Evolutionary conservation across 805 yeast species (phyloP), one percentile per base, ranked within the genome.

Genomic region (Diddensiella santjacobensis): DNA sequence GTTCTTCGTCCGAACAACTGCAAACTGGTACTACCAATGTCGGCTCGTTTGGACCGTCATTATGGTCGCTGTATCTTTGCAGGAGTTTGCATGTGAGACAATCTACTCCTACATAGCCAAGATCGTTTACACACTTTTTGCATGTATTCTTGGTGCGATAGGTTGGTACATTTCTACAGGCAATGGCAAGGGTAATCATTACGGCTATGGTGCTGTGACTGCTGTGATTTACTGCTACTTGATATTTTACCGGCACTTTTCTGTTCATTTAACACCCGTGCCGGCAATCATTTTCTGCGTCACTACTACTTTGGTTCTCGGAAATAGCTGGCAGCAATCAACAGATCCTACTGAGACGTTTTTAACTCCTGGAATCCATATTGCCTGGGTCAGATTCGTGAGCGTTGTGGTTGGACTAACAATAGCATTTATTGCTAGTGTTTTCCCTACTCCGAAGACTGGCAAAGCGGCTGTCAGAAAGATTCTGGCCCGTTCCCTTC

Each of bases 101-200:
- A 39, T 61, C 1, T 64, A 63, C 36, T 61, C 62, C 1, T 52
- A 63, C 18, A 31, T 59, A 1, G 43, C 57, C 15, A 58, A 65
- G 22, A 41, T 65, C 8, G 40, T 56, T 13, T 62, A 53, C 47
- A 60, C 67, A 2, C 58, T 66, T 29, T 31, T 58, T 29, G 69
- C 68, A 2, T 55, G 65, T 24, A 44, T 64, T 4, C 43, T 61
- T 3, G 70, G 66, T 0, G 54, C 67, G 61, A 61, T 62, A 3
- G 60, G 53, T 3, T 67, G 70, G 70, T 67, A 67, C 44, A 65
- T 67, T 15, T 55, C 61, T 2, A 48, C 65, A 2, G 69, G 69
- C 2, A 45, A 48, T 13, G 70, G 71, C 10, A 18, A 45, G 1
- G 70, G 71, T 1, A 66, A 64, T 40, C 58, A 59, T 0, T 64